Evolutionary conservation across 2,329 filamentous ascomycete species (phyloP), one percentile per base, ranked within the genome.

Genomic region (Drechslera avenae): DNA sequence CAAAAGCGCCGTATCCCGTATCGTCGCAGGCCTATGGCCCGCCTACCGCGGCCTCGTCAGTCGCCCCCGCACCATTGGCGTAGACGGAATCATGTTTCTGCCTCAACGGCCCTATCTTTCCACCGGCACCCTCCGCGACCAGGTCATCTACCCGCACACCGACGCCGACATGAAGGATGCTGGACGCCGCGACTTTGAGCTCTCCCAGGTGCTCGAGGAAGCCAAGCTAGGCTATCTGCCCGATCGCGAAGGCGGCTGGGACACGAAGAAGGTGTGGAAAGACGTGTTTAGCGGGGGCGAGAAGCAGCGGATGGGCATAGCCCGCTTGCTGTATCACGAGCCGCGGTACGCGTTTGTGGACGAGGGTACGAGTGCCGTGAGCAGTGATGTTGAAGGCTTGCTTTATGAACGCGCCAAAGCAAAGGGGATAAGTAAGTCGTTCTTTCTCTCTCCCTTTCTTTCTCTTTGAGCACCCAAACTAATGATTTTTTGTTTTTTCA

Each of bases 61-160:
- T 51, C 86, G 92, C 1, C 93, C 94, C 2, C 90, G 94, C 67
- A 82, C 79, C 32, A 83, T 85, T 34, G 91, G 91, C 32, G 82
- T 87, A 56, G 93, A 97, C 59, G 94, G 94, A 52, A 96, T 99
- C 76, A 97, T 99, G 92, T 97, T 99, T 76, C 82, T 99, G 9
- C 94, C 94, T 0, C 94, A 99, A 73, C 83, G 93, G 13, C 91
- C 93, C 0, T 97, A 97, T 67, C 83, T 97, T 28, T 93, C 87
- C 71, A 89, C 93, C 17, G 94, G 94, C 30, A 97, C 94, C 1
- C 80, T 97, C 8, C 88, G 94, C 19, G 95, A 99, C 66, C 95
- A 99, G 76, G 91, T 99, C 66, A 97, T 97, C 69, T 99, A 99
- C 64, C 94, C 94, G 0, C 91, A 99, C 64, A 93, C 91, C 5